Conservation (phyloP, 257 asterid genomes). For the Plantago elongata region DNA sequence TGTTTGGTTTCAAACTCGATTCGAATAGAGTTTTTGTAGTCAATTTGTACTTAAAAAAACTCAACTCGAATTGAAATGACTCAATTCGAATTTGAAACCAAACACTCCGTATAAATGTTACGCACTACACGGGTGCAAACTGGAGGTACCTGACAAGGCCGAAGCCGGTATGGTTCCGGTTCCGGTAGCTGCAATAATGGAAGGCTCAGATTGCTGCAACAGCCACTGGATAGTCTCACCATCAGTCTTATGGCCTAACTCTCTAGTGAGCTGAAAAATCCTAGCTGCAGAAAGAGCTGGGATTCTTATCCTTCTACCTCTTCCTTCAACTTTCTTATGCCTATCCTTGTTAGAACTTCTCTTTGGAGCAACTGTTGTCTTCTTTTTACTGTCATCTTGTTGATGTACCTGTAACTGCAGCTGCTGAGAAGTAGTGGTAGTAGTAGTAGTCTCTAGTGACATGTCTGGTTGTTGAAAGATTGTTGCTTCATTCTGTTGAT, state of each 20-base stretch:
- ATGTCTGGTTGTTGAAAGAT: constrained; percentile 45
- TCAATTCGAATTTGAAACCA: too few species aligned
- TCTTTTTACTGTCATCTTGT: constrained; percentile 27
- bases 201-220: constrained; percentile 64
- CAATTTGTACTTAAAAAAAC: too few species aligned
- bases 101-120: too few species aligned
- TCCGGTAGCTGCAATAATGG: constrained; percentile 67
- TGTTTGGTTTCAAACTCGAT: too few species aligned
- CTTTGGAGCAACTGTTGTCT: constrained; percentile 38
- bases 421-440: too few species aligned
- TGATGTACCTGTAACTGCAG: background rate
- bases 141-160: constrained; percentile 22
- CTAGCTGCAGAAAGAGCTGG: constrained; percentile 72
- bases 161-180: constrained; percentile 72
- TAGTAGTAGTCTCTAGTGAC: constrained; percentile 30
- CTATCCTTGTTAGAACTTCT: constrained; percentile 58
- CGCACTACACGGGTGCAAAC: too few species aligned
- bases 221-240: constrained; percentile 79
- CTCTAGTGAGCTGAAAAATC: constrained; percentile 59
- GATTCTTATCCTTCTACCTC: constrained; percentile 64
- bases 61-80: too few species aligned
- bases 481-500: constrained; percentile 23
- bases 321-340: constrained; percentile 69
- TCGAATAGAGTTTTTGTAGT: too few species aligned
- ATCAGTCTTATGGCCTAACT: constrained; percentile 64